Percentiles rank a stretch among this genome's conserved stretches.
These are phyloP conservation scores for Aurinia saxatilis DNA, from an alignment of 345 rosid species.

Conservation along the genomic window DNA sequence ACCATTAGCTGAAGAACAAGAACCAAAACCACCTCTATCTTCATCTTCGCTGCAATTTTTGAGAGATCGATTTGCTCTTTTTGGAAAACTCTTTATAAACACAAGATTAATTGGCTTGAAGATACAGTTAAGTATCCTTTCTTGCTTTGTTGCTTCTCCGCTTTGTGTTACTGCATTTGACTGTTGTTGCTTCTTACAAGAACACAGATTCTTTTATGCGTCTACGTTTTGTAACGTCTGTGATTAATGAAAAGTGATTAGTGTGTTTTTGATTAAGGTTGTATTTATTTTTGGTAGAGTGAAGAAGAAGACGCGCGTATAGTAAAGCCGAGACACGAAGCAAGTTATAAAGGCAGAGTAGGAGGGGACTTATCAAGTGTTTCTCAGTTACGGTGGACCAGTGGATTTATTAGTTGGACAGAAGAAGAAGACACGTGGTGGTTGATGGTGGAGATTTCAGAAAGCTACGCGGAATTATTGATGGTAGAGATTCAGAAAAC, in stretches of 20 bases:
- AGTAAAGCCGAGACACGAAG: slow-evolving; percentile 17
- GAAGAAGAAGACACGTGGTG: slow-evolving; percentile 18
- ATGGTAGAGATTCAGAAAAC: neutral
- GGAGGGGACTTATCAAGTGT: neutral
- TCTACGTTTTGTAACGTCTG: slow-evolving; percentile 9
- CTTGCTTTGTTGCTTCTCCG: slow-evolving; percentile 24
- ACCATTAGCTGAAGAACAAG: slow-evolving; percentile 1
- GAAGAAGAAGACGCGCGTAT: slow-evolving; percentile 25
- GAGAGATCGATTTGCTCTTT: neutral
- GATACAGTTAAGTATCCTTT: slow-evolving; percentile 13
- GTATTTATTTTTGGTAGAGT: neutral
- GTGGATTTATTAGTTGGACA: slow-evolving; percentile 7
- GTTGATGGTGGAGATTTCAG: slow-evolving; percentile 1
- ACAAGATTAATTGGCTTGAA: slow-evolving; percentile 13
- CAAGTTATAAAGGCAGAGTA: slow-evolving; percentile 14
- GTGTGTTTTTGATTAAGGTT: neutral
- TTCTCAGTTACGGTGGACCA: slow-evolving; percentile 20
- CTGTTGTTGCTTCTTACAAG: neutral
- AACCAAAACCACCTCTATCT: neutral
- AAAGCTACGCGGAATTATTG: neutral
- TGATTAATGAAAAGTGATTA: neutral
- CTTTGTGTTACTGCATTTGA: slow-evolving; percentile 27
- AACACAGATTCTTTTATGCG: neutral
- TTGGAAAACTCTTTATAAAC: neutral
- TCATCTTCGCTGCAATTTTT: slow-evolving; percentile 8